Percentiles rank a stretch among this genome's conserved stretches.
Evolutionary conservation across 768 basidiomycete species (phyloP).

Genomic region (Chlorophyllum brunneum): DNA sequence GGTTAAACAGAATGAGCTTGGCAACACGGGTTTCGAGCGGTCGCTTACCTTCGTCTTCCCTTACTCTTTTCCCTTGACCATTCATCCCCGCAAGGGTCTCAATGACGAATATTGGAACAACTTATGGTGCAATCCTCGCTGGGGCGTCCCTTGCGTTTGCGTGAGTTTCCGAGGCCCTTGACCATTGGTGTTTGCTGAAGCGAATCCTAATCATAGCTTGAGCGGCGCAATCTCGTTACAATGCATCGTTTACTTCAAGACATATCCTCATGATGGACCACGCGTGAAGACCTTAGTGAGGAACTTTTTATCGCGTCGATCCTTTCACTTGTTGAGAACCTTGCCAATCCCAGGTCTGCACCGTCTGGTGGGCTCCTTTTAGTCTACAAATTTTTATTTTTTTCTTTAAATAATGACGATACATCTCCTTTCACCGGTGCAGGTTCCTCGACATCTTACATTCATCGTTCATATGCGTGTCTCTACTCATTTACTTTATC

Average conservation of each 20-base stretch:
- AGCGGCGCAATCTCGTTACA: constrained; percentile 39
- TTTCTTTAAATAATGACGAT: neutral
- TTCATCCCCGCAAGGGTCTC: neutral
- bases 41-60: neutral
- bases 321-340: neutral
- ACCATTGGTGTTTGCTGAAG: neutral
- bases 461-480: constrained; percentile 34
- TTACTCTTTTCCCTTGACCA: neutral
- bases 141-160: constrained; percentile 36
- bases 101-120: constrained; percentile 24
- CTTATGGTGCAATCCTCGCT: constrained; percentile 38
- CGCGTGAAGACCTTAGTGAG: constrained; percentile 32
- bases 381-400: neutral
- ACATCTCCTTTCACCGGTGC: too few relatives aligned
- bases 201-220: constrained; percentile 23
- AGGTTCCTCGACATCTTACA: constrained; percentile 36
- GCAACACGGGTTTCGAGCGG: neutral
- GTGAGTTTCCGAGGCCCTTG: constrained; percentile 21
- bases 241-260: constrained; percentile 35
- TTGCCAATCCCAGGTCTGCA: constrained; percentile 16
- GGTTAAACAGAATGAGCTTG: too few relatives aligned
- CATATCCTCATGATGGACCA: constrained; percentile 28
- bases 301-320: neutral
- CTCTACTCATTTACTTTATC: constrained; percentile 43
- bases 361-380: constrained; percentile 27